These are phyloP conservation scores for Ophiostoma pallidulum DNA, from an alignment of 2,329 filamentous ascomycete species.

Conservation along the genomic window DNA sequence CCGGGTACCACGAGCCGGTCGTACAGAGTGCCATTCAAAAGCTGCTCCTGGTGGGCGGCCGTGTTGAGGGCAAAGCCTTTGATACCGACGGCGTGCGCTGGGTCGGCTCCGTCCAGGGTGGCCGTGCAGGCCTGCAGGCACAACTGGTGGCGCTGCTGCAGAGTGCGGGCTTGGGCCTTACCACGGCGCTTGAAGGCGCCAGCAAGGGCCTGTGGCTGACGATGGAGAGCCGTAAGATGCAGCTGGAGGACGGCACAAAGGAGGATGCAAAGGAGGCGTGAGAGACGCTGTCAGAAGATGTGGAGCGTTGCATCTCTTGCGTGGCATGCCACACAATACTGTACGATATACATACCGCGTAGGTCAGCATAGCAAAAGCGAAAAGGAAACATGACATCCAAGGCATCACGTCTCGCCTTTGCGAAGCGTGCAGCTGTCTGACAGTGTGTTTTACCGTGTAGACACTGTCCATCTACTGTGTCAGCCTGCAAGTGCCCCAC, in stretches of 20 bases:
- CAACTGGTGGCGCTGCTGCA: constrained; percentile 77
- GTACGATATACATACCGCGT: constrained; percentile 6
- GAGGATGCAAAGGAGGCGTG: not conserved
- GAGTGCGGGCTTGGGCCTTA: constrained; percentile 66
- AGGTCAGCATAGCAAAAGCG: not conserved
- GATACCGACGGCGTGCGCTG: constrained; percentile 59
- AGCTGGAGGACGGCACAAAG: constrained; percentile 63
- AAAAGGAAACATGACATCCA: not conserved
- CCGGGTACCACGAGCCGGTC: constrained; percentile 68
- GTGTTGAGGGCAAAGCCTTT: constrained; percentile 78
- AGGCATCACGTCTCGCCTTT: not conserved
- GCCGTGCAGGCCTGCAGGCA: constrained; percentile 67
- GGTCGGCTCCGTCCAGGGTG: constrained; percentile 68
- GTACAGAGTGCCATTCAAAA: constrained; percentile 82
- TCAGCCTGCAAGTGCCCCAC: constrained; percentile 1
- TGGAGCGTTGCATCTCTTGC: not conserved
- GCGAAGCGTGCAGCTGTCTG: not conserved
- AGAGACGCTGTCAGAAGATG: not conserved
- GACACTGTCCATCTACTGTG: constrained; percentile 9
- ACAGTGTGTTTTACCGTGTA: not conserved
- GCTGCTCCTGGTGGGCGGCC: constrained; percentile 73
- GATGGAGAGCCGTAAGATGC: constrained; percentile 69
- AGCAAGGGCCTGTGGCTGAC: constrained; percentile 79
- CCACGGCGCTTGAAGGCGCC: constrained; percentile 68
- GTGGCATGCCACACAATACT: not conserved